These are phyloP conservation scores for Pythium rishiriense DNA, from an alignment of 352 stramenopile genomes.

Conservation along the genomic window DNA sequence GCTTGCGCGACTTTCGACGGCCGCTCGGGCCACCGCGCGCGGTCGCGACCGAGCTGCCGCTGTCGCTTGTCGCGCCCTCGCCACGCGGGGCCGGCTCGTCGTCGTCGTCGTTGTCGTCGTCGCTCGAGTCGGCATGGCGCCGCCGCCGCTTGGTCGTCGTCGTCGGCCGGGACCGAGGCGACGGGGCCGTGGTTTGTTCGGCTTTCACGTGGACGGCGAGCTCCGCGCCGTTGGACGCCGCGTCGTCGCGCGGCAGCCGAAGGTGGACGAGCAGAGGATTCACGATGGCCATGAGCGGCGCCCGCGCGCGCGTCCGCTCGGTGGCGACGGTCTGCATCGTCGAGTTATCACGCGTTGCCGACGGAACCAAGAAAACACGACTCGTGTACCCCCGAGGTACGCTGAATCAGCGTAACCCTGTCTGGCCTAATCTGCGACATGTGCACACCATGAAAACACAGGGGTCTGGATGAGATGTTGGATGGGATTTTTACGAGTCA, in stretches of 20 bases:
- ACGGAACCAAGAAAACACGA: no score
- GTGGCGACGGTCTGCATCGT: neutral
- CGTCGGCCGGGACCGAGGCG: neutral
- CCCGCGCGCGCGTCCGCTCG: neutral
- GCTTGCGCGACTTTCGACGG: slow-evolving; percentile 10
- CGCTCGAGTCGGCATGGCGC: neutral
- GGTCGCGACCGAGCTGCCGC: neutral
- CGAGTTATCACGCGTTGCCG: no score
- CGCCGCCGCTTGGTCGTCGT: neutral
- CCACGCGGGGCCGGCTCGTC: neutral
- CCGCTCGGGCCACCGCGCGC: neutral
- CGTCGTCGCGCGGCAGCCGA: neutral
- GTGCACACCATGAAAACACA: neutral
- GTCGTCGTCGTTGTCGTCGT: neutral
- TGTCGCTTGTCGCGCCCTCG: neutral
- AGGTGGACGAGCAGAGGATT: slow-evolving; percentile 7
- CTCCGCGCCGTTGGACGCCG: neutral
- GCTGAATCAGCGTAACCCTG: no score
- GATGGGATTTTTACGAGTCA: no score
- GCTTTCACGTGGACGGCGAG: neutral
- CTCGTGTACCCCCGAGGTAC: no score
- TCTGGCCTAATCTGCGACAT: neutral
- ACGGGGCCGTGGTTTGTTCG: no score
- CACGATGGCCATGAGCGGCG: neutral
- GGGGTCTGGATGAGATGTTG: no score